Evolutionary conservation across 306 rosid genomes (phyloP).

Genomic region (Lagenaria siceraria): DNA sequence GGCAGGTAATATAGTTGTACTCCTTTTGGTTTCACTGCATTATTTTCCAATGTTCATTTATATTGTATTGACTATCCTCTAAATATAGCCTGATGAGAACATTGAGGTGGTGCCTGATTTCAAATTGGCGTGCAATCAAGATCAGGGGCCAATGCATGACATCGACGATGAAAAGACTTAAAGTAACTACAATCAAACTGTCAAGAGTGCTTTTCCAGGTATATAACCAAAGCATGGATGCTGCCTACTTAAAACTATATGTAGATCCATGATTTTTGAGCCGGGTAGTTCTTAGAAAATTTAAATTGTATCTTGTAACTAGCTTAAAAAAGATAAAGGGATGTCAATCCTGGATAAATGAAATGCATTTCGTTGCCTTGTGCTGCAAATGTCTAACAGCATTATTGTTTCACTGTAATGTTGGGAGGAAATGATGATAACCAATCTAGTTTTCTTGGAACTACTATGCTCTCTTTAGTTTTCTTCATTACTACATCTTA

Average conservation of each 20-base stretch:
- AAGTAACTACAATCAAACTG: neutral
- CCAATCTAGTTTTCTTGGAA: neutral
- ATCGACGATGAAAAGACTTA: neutral
- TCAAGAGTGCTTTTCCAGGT: neutral
- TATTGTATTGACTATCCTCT: neutral
- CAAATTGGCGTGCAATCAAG: neutral
- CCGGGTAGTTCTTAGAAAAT: neutral
- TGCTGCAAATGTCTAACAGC: neutral
- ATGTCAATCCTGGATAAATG: neutral
- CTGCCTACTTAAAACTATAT: neutral
- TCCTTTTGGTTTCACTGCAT: neutral
- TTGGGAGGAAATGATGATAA: too few relatives aligned
- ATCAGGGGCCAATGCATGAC: neutral
- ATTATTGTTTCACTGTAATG: neutral
- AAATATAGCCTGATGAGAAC: slow-evolving; percentile 1
- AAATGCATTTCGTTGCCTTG: neutral
- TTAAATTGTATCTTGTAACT: neutral
- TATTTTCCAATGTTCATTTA: neutral
- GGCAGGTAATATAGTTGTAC: slow-evolving; percentile 32
- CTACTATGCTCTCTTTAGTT: neutral
- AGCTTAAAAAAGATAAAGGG: neutral
- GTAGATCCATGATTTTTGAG: neutral
- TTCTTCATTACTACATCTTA: neutral
- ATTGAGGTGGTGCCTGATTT: neutral
- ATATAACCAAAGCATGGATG: neutral